A percentile compares a stretch with the other conserved stretches of the same genome.
phyloP scores from a whole-genome alignment of 192 early-diverging fungal species.

The Podila epigama region DNA sequence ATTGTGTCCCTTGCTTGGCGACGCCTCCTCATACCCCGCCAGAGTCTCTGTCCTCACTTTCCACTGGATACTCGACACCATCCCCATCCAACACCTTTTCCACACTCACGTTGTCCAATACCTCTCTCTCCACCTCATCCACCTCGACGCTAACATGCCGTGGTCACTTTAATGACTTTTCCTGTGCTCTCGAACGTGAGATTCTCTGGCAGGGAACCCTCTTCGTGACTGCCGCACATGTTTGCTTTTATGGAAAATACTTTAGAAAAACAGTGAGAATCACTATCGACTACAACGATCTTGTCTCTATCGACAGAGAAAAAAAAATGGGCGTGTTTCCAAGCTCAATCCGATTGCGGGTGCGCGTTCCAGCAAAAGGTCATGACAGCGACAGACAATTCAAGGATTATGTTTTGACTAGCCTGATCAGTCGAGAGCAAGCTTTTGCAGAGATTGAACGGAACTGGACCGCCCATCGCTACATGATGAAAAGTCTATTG shows the following conservation, averaged over 20 bases:
- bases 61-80: not conserved
- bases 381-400: not conserved
- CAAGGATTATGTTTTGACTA: slow-evolving; percentile 58
- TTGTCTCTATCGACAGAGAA: slow-evolving; percentile 58
- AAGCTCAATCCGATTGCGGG: slow-evolving; percentile 54
- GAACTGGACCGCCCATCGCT: slow-evolving; percentile 15
- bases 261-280: slow-evolving; percentile 57
- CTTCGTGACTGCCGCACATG: slow-evolving; percentile 54
- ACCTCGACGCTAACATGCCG: slow-evolving; percentile 5
- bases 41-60: not conserved
- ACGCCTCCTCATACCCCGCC: slow-evolving; percentile 21
- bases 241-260: slow-evolving; percentile 63
- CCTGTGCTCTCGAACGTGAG: slow-evolving; percentile 63
- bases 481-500: slow-evolving; percentile 2
- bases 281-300: slow-evolving; percentile 52
- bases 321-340: slow-evolving; percentile 62
- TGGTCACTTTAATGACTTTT: slow-evolving; percentile 22
- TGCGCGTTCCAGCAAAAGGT: slow-evolving; percentile 6
- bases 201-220: slow-evolving; percentile 65
- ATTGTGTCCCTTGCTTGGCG: slow-evolving; percentile 15
- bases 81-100: slow-evolving; percentile 8
- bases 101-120: not conserved
- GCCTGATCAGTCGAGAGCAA: slow-evolving; percentile 57
- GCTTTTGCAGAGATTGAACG: slow-evolving; percentile 50
- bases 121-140: not conserved